Evolutionary conservation across 2,329 filamentous ascomycete genomes (phyloP).

Genomic region (Exophiala mesophila): DNA sequence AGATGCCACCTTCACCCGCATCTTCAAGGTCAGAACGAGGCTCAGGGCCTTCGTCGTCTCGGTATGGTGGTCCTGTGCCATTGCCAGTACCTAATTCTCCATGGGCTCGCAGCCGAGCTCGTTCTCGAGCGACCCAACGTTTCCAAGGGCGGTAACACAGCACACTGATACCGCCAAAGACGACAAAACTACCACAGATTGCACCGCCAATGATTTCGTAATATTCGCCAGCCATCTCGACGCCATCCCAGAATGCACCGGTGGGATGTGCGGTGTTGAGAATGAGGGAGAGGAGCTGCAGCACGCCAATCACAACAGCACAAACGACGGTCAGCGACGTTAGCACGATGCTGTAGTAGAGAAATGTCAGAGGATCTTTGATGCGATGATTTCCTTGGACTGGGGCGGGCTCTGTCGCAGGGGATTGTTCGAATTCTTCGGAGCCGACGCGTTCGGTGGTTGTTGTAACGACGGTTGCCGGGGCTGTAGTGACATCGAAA

Average conservation of each 20-base stretch:
- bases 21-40: background rate
- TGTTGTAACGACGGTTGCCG: conserved; percentile 1
- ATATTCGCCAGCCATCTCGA: conserved; percentile 68
- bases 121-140: conserved; percentile 46
- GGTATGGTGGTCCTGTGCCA: background rate
- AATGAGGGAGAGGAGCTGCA: conserved; percentile 77
- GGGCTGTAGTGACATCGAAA: background rate
- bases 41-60: background rate
- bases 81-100: background rate
- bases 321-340: conserved; percentile 79
- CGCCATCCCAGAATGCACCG: conserved; percentile 86
- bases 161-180: conserved; percentile 70
- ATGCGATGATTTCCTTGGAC: conserved; percentile 63
- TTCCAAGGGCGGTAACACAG: conserved; percentile 78
- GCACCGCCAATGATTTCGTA: conserved; percentile 81
- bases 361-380: conserved; percentile 76
- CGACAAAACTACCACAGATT: conserved; percentile 79
- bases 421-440: conserved; percentile 8
- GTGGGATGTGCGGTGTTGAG: conserved; percentile 59
- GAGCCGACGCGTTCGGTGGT: conserved; percentile 7
- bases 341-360: conserved; percentile 89
- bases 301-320: conserved; percentile 75
- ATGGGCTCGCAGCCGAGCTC: conserved; percentile 12
- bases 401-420: conserved; percentile 2
- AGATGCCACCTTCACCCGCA: background rate